Base-by-base conservation (phyloP, 1,284 basidiomycete genomes). In the Puccinia polysora region DNA sequence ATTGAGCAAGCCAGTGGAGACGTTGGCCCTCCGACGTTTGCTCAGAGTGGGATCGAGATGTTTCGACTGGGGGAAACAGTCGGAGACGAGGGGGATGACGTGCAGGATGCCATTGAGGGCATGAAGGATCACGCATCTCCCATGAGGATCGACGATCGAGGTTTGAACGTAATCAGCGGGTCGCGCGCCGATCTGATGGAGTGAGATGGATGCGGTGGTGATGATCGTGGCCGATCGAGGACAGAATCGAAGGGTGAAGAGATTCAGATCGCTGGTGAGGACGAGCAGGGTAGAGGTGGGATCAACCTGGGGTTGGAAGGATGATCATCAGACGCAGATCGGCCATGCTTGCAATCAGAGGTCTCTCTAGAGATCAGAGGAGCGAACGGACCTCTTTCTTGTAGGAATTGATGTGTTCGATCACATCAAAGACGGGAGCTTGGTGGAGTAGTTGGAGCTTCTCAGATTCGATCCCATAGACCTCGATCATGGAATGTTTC, bases 401-500 rank as follows among this genome's bases (percentile, higher is more conserved):
- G 20, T 68, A 68, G 32, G 53, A 68, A 45, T 68, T 55, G 32
- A 68, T 68, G 34, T 68, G 65, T 47, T 68, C 36, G n/a, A 68
- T 49, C 5, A 58, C 36, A 68, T 45, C 53, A 36, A 68, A 58
- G 38, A 68, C 18, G 18, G 30, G 47, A 4, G 34, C 25, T 23
- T 25, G 18, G 28, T 68, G 52, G 23, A 56, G 53, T 28, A 68
- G 45, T 25, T 56, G 15, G 12, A 68, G 53, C 25, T 52, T 36
- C 10, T 68, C 20, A 30, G 52, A 15, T 47, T 68, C 20, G 20
- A 68, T 58, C 15, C 25, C 36, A 49, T 68, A 58, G n/a, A 68
- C 47, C 23, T 68, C 53, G 40, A 68, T 56, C 7, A 25, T 25
- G 47, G 52, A 56, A 14, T 56, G 65, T 58, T 68, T 68, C 14